Evolutionary conservation across 345 rosid species (phyloP).

Genomic region (Orychophragmus violaceus): DNA sequence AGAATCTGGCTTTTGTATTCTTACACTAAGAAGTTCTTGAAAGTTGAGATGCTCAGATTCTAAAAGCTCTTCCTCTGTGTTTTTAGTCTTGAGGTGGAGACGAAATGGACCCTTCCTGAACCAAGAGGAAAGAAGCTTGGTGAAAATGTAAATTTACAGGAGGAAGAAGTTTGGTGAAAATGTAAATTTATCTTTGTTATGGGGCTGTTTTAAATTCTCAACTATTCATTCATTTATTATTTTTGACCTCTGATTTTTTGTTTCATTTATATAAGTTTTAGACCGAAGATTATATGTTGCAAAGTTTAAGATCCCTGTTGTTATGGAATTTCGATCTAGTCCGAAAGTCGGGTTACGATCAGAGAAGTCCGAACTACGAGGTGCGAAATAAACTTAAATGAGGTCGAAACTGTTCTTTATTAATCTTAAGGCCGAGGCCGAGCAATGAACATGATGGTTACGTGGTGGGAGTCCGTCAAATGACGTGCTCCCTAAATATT

Average conservation of each 20-base stretch:
- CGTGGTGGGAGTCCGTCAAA: no score
- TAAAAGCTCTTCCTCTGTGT: slow-evolving; percentile 17
- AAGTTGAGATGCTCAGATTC: slow-evolving; percentile 26
- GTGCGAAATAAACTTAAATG: no score
- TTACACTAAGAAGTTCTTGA: slow-evolving; percentile 45
- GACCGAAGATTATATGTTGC: slow-evolving; percentile 3
- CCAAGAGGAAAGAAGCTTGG: slow-evolving; percentile 22
- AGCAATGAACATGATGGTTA: no score
- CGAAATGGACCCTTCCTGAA: slow-evolving; percentile 1
- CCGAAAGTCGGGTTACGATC: no score
- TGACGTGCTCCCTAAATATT: no score
- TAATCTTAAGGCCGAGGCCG: no score
- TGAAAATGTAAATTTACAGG: slow-evolving; percentile 24
- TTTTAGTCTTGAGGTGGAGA: slow-evolving; percentile 3
- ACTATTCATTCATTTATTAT: slow-evolving; percentile 30
- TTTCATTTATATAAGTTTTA: not conserved
- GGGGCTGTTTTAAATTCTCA: slow-evolving; percentile 11
- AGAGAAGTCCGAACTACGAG: no score
- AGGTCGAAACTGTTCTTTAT: no score
- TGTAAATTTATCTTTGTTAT: slow-evolving; percentile 27
- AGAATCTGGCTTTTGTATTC: slow-evolving; percentile 79
- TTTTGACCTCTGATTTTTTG: slow-evolving; percentile 16
- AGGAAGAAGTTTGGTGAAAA: no score
- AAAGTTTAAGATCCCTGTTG: slow-evolving; percentile 3
- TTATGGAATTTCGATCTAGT: no score